Percentiles rank a stretch among this genome's conserved stretches.
These are phyloP conservation scores for Metschnikowia kofuensis DNA, from an alignment of 805 yeast genomes.

Conservation along the genomic window DNA sequence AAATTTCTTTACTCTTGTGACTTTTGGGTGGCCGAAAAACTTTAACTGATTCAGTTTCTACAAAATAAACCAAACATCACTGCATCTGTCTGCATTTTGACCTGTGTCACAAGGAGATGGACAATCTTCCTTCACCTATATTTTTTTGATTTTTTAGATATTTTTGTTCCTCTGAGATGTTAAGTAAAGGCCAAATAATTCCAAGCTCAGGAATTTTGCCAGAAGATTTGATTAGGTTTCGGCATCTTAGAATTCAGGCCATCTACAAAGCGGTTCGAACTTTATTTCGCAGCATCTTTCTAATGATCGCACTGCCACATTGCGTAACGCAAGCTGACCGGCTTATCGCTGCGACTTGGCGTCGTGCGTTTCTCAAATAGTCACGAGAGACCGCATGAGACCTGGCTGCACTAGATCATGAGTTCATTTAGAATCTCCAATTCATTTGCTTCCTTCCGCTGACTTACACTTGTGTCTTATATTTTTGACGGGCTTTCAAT, in stretches of 20 bases:
- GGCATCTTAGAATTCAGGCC: too few species aligned
- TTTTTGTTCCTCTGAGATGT: not conserved
- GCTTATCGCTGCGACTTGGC: slow-evolving; percentile 2
- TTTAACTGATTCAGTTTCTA: not conserved
- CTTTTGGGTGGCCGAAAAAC: slow-evolving; percentile 50
- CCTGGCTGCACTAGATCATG: not conserved
- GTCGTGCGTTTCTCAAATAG: slow-evolving; percentile 1
- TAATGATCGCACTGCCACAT: not conserved
- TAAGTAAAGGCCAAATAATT: too few species aligned
- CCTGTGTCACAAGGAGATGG: too few species aligned
- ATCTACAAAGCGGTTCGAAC: too few species aligned
- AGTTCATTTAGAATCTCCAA: not conserved
- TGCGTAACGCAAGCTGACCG: not conserved
- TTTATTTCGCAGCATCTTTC: too few species aligned
- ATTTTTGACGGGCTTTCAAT: too few species aligned
- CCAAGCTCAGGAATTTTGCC: too few species aligned
- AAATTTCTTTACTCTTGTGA: slow-evolving; percentile 60
- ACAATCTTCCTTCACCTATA: too few species aligned
- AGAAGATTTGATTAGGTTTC: too few species aligned
- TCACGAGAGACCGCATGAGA: not conserved
- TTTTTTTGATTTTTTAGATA: too few species aligned
- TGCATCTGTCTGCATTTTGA: not conserved
- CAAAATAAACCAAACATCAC: not conserved
- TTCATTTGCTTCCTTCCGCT: not conserved
- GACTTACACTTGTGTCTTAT: too few species aligned